Base-by-base conservation (phyloP, 2,329 filamentous ascomycete genomes). In the Dothideomycetidae sp. region DNA sequence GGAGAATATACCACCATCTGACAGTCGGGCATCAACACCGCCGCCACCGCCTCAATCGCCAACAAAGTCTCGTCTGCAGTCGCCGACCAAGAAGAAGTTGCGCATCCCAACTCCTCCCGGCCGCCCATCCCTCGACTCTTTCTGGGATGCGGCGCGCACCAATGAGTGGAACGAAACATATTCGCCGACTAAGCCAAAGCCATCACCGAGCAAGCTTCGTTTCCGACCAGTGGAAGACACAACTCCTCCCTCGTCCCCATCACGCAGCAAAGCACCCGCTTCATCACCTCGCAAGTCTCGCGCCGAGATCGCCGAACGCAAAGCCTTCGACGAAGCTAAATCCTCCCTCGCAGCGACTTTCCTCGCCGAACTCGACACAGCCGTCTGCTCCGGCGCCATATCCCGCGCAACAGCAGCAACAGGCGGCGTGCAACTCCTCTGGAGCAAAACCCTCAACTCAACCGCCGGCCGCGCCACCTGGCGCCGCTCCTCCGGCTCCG, bases 371-470 rank as follows among this genome's bases (percentile, higher is more conserved):
- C 71, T 90, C n/a, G 82, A 90, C 53, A 48, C 53, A 0, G 64
- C 59, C 28, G 71, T 88, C 46, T 76, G 78, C 0, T 48, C 64
- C 2, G 74, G 77, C 5, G 61, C 67, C 42, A 69, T 90, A 5
- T 54, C 61, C 1, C 49, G 63, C 15, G 62, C 85, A 13, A 66
- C 79, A 0, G 61, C 64, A 2, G 57, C 64, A 0, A 81, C 79
- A 0, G 81, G 81, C 12, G 82, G 82, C 1, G 67, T 88, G 32
- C 70, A 71, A 39, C 65, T 88, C 26, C 58, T 72, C 30, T 90
- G 82, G 82, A 76, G 69, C 42, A 82, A 79, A 48, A 82, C 73
- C n/a, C 70, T 90, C 36, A 81, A 78, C 52, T 80, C 78, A 1
- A 88, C 82, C 0, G 82, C 82, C 10, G 82, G 82, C 23, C 57